Evolutionary conservation across 2,329 filamentous ascomycete genomes (phyloP).

Genomic region (Colletotrichum lentis): DNA sequence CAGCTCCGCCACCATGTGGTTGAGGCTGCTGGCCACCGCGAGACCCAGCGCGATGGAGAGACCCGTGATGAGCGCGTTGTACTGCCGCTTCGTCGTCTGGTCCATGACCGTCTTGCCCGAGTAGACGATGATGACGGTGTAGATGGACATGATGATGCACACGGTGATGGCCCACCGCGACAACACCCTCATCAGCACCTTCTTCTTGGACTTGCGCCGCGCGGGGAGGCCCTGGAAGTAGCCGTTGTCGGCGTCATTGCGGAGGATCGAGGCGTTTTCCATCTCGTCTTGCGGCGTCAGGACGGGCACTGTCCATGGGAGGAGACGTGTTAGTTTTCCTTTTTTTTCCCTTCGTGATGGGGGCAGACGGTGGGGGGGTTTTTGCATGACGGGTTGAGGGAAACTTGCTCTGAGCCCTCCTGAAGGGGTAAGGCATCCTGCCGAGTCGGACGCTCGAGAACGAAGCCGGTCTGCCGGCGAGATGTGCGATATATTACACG

Average conservation of each 20-base stretch:
- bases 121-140: slow-evolving; percentile 45
- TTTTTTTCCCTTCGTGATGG: no score
- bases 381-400: neutral
- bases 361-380: no score
- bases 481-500: neutral
- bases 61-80: slow-evolving; percentile 55
- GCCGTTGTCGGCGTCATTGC: slow-evolving; percentile 17
- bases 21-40: slow-evolving; percentile 53
- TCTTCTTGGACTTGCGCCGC: neutral
- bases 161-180: slow-evolving; percentile 44
- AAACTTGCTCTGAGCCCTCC: slow-evolving; percentile 2
- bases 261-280: slow-evolving; percentile 29
- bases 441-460: neutral
- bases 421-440: slow-evolving; percentile 12
- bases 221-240: slow-evolving; percentile 24
- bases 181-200: slow-evolving; percentile 19
- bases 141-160: slow-evolving; percentile 43
- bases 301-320: neutral
- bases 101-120: slow-evolving; percentile 44
- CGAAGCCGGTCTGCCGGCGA: neutral
- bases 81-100: slow-evolving; percentile 50
- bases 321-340: no score
- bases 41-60: slow-evolving; percentile 54
- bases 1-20: slow-evolving; percentile 54
- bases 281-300: slow-evolving; percentile 8